Evolutionary conservation across 2,329 filamentous ascomycete species (phyloP).

Genomic region (Colletotrichum shisoi): DNA sequence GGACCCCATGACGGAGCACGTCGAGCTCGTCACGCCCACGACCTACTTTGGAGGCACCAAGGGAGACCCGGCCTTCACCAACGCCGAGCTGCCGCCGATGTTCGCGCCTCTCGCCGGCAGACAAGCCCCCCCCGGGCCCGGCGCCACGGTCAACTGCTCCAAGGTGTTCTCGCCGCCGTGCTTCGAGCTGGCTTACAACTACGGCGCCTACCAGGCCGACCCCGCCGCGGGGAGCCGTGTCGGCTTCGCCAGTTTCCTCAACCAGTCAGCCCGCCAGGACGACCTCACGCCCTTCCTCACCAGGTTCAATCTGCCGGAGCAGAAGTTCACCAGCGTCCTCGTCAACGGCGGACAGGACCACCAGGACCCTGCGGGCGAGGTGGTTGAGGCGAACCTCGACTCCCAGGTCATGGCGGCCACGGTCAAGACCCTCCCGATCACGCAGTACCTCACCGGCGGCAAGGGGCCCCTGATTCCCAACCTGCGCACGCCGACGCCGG

Average conservation of each 20-base stretch:
- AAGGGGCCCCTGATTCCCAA: constrained; percentile 46
- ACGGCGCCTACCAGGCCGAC: constrained; percentile 56
- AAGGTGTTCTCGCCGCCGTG: constrained; percentile 56
- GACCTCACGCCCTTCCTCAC: constrained; percentile 53
- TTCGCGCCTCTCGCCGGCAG: constrained; percentile 15
- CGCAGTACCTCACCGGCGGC: constrained; percentile 44
- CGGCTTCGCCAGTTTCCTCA: constrained; percentile 61
- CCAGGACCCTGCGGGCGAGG: constrained; percentile 46
- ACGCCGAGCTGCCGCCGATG: constrained; percentile 15
- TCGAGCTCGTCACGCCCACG: constrained; percentile 57
- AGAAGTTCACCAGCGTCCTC: constrained; percentile 54
- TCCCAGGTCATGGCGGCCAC: constrained; percentile 70
- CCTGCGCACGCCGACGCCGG: constrained; percentile 41
- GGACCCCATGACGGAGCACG: constrained; percentile 49
- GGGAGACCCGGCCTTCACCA: constrained; percentile 27
- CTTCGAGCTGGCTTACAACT: constrained; percentile 58
- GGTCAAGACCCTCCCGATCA: constrained; percentile 46
- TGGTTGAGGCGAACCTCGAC: constrained; percentile 69
- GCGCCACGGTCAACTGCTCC: constrained; percentile 43
- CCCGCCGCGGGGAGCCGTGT: constrained; percentile 56
- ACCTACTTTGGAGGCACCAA: constrained; percentile 54
- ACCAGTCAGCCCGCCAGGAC: constrained; percentile 57
- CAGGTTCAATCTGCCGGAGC: constrained; percentile 51
- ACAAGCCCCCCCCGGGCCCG: constrained; percentile 35
- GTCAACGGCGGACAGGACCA: constrained; percentile 53